Base-by-base conservation (phyloP, 352 stramenopile genomes). In the Pythium dissotocum region DNA sequence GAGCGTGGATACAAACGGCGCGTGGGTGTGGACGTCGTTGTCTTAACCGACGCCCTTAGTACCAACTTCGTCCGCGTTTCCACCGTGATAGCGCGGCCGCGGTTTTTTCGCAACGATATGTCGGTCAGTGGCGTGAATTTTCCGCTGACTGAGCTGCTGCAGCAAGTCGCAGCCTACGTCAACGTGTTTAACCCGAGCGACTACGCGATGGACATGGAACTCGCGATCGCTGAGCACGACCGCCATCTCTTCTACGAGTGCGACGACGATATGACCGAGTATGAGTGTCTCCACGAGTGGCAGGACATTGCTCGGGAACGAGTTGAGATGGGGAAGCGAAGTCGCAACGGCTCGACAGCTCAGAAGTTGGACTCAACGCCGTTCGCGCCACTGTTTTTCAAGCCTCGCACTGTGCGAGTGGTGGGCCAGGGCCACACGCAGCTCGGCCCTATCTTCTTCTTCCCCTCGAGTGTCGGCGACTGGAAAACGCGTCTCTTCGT, bases 371-470 rank as follows among this genome's bases (percentile, higher is more conserved):
- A 30, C 6, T 1, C 48, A 12, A 49, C 18, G 42, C 13, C 42
- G 42, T 49, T 87, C 52, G 63, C 82, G 1, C 80, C 82, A 12
- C 75, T 69, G 6, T 65, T 61, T 18, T 60, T 65, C 48, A 53
- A 55, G n/a, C 24, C 28, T 9, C 38, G 38, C 13, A n/a, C 57
- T 9, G 44, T 52, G 14, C 55, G 35, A 40, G 74, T 88, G 4
- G 32, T 28, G 1, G 52, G 61, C 33, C 75, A 67, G 26, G 44
- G 73, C 30, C 55, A 73, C 10, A 44, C 65, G 1, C 57, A 78
- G 10, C 71, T 90, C 56, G 83, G 83, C 13, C 83, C 83, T 0
- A 78, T 91, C n/a, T 88, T 86, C 59, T 91, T 89, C 58, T 71
- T 87, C 6, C 81, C 83, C 9, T 81, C 77, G 9, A 65, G 63